Base-by-base conservation (phyloP, 805 yeast genomes). In the Cyberlindnera xishuangbannaensis region DNA sequence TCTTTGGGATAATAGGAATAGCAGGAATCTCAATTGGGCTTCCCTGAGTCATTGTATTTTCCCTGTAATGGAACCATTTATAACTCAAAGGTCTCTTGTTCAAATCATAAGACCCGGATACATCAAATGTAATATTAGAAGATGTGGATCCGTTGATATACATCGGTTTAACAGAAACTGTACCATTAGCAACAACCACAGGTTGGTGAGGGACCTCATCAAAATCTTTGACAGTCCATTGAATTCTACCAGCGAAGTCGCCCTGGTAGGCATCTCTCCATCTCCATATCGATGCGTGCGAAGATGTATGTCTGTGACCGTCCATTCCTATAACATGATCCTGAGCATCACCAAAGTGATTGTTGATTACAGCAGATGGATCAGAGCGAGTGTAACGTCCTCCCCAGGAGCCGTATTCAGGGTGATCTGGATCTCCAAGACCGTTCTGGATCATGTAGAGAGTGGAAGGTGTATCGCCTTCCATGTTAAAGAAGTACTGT, bases 361-460 rank as follows among this genome's bases (percentile, higher is more conserved):
- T 31, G 28, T 35, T 41, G 4, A 36, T 27, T 15, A 30, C 9
- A 2, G 42, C 48, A n/a, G 50, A 36, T 20, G 40, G 31, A 34
- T 53, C 59, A 12, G 32, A 16, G 13, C 45, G 30, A 14, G 34
- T 41, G 31, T 47, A 56, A 25, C 60, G 47, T 14, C 60, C 59
- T 26, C 61, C 59, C 61, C 61, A 56, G n/a, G 56, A 53, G n/a
- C 61, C 60, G 34, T 37, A 52, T 20, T 45, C 47, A 16, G 61
- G 60, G 24, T 48, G 43, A 11, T 34, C 38, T n/a, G 59, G 59
- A 20, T 37, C 41, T 16, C 46, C 47, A 23, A 56, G 37, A 7
- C 60, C 60, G 34, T 56, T 56, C 9, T 60, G 59, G 9, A 55
- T 13, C n/a, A 47, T 42, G 20, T 33, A 47, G 15, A 56, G 31